Evolutionary conservation across 371 early-diverging fungal species (phyloP).

Genomic region (Mortierella sp.): DNA sequence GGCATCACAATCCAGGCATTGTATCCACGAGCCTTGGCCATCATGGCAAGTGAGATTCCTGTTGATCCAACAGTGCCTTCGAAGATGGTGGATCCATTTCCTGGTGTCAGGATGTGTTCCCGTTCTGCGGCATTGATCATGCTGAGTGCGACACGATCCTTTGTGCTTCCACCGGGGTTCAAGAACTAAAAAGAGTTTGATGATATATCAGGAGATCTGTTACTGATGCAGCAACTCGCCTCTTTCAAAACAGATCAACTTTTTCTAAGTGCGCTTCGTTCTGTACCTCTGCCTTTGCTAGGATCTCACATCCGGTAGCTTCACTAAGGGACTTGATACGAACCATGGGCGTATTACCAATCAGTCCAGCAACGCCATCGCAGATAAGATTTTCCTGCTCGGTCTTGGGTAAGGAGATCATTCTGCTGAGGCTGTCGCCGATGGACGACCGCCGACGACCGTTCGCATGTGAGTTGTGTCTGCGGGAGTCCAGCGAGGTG

Average conservation of each 20-base stretch:
- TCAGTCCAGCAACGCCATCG: slow-evolving; percentile 80
- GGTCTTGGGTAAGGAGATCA: slow-evolving; percentile 26
- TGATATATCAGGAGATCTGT: no score
- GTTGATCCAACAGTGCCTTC: slow-evolving; percentile 96
- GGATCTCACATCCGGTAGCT: slow-evolving; percentile 90
- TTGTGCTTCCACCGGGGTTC: slow-evolving; percentile 94
- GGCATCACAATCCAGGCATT: slow-evolving; percentile 96
- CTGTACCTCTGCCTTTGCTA: slow-evolving; percentile 65
- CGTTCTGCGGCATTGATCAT: slow-evolving; percentile 86
- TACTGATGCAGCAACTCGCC: no score
- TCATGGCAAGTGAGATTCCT: slow-evolving; percentile 86
- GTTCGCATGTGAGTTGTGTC: slow-evolving; percentile 5
- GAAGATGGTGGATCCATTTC: slow-evolving; percentile 82
- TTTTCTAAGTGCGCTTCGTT: no score
- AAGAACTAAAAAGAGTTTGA: slow-evolving; percentile 79
- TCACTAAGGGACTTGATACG: slow-evolving; percentile 87
- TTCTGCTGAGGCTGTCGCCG: slow-evolving; percentile 24
- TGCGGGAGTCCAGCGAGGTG: neutral
- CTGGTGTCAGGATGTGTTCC: slow-evolving; percentile 68
- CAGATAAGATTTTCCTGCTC: slow-evolving; percentile 53
- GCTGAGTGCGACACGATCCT: slow-evolving; percentile 93
- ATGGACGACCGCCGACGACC: slow-evolving; percentile 32
- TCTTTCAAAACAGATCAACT: no score
- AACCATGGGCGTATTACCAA: slow-evolving; percentile 92
- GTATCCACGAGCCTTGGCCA: slow-evolving; percentile 89